Evolutionary conservation across 108 stramenopile genomes (phyloP).

Genomic region (Poteriospumella lacustris): DNA sequence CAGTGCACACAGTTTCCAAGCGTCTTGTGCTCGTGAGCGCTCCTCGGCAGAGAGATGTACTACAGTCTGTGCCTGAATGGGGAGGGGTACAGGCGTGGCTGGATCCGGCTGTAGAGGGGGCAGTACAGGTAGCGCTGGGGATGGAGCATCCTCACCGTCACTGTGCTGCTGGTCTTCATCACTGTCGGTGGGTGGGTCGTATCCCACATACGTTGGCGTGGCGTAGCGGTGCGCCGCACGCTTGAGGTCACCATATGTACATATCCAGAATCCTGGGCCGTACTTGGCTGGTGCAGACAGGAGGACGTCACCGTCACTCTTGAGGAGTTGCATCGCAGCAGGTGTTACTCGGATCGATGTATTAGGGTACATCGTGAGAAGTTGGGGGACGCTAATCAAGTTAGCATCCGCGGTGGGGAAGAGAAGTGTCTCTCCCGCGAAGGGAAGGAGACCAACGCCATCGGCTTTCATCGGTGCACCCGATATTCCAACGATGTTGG

Average conservation of each 20-base stretch:
- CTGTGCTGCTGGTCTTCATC: too few relatives aligned
- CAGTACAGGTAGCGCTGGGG: too few relatives aligned
- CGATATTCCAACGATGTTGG: neutral
- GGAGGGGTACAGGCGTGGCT: too few relatives aligned
- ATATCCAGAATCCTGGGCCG: neutral
- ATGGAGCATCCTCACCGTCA: too few relatives aligned
- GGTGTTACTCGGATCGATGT: too few relatives aligned
- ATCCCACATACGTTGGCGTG: too few relatives aligned
- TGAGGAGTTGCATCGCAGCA: too few relatives aligned
- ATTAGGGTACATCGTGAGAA: neutral
- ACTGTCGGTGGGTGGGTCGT: too few relatives aligned
- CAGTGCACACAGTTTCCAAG: neutral
- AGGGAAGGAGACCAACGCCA: neutral
- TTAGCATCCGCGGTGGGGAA: neutral
- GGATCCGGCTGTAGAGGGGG: too few relatives aligned
- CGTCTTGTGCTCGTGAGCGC: neutral
- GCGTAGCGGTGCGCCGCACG: too few relatives aligned
- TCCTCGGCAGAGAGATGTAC: neutral
- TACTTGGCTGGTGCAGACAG: too few relatives aligned
- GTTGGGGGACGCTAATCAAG: neutral
- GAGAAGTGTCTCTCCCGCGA: neutral
- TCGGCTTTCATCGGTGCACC: neutral
- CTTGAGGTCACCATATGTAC: neutral
- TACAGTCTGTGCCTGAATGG: neutral
- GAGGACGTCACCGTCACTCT: too few relatives aligned